Base-by-base conservation (phyloP, 345 rosid genomes). In the Pistacia vera region DNA sequence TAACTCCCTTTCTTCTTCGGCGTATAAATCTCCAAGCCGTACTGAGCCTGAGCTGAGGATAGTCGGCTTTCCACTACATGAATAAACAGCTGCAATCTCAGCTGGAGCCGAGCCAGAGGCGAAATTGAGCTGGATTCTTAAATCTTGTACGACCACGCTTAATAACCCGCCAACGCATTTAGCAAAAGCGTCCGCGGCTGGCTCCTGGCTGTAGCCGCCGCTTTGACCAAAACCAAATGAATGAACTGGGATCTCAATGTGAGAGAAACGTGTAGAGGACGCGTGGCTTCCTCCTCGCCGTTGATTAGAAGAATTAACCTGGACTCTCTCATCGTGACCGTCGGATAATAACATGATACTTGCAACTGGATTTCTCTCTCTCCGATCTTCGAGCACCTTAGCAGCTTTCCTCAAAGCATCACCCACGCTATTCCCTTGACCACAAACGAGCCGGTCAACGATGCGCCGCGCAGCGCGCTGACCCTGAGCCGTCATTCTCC, bases 401-500 rank as follows among this genome's bases (percentile, higher is more conserved):
- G 92, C 76, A 0, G 95, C 98, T 78, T 95, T 95, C 76, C 85
- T 85, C 78, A 93, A 86, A 70, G 92, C 94, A 10, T 93, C 95
- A 30, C 79, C 80, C 30, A 84, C 83, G 55, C 88, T 81, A 1
- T 84, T 87, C 64, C 92, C 97, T 56, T 86, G 90, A 46, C 97
- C 81, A 46, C 86, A 86, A 8, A 78, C 82, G 1, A 95, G 88
- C 49, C 92, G 84, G 68, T 93, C 97, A 17, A 89, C 69, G 11
- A 91, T 84, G 25, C 83, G 79, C 72, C 91, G 72, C 0, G 94
- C 95, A 0, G 86, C 84, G 56, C 86, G 80, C 82, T 88, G 88
- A 20, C 98, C 97, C 5, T 84, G 81, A 0, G 85, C 86, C n/a
- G 97, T 93, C 98, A 95, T 95, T 82, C 95, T 82, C 73, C 82